Evolutionary conservation across 345 rosid species (phyloP), one percentile per base, ranked within the genome.

Genomic region (Hibiscus trionum): DNA sequence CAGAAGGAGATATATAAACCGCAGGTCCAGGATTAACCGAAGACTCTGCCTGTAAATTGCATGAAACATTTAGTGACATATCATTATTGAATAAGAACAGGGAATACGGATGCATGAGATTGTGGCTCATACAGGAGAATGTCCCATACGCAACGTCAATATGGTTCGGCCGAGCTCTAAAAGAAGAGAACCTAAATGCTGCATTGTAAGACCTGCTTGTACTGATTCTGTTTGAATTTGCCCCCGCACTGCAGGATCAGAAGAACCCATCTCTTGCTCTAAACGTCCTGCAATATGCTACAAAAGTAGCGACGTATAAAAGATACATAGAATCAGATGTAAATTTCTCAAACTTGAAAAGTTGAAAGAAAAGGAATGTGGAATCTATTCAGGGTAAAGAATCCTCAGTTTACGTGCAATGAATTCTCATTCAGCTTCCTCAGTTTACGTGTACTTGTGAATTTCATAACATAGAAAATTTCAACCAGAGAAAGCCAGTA

Each of bases 141-240:
- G 84, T 78, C 92, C 89, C 96, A 90, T 85, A 24, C 88, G 91
- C 87, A 94, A 69, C 2, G 91, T 85, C 81, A 92, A 78, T 58
- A 92, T 83, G 10, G 91, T 86, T 60, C 99, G 93, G 50, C 99
- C 99, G 81, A 95, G 95, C 91, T 95, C 99, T 74, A 92, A 84
- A 72, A 95, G 81, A 55, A 95, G 89, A 61, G 99, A 88, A 69
- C 97, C 99, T 67, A 92, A 69, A 81, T 92, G 91, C 76, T 89
- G 98, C 96, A 89, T 85, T 61, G 90, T 86, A 71, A 87, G 81
- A 52, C 99, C 98, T 58, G 78, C 80, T 76, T 81, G 92, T 50
- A 78, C 77, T 39, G 94, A 81, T 82, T 95, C 98, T 47, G 90
- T 47, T 85, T 90, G 97, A 72, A 95, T 83, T 79, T 86, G 94